These are phyloP conservation scores for Colletotrichum godetiae DNA, from an alignment of 2,329 filamentous ascomycete genomes.

Conservation along the genomic window DNA sequence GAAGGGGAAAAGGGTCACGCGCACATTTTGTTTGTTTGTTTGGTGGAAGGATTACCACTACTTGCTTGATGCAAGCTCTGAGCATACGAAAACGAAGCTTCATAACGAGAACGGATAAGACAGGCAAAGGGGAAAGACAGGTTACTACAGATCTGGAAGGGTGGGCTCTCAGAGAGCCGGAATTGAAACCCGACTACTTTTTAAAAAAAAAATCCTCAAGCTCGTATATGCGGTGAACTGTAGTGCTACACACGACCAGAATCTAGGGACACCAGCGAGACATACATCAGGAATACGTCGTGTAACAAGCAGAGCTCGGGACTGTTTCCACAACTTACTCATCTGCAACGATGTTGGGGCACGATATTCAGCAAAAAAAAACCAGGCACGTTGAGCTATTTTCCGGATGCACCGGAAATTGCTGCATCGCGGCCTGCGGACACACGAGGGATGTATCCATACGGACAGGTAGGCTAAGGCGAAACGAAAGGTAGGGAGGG, in stretches of 20 bases:
- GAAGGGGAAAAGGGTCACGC: background rate
- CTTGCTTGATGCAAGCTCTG: slow-evolving; percentile 1
- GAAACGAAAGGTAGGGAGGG: too few species aligned
- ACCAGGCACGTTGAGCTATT: background rate
- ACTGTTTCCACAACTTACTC: background rate
- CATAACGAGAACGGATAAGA: background rate
- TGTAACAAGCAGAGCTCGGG: background rate
- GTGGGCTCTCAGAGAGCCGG: background rate
- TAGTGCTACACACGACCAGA: background rate
- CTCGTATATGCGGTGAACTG: background rate
- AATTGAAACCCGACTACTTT: background rate
- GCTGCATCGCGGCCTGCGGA: background rate
- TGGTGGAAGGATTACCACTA: background rate
- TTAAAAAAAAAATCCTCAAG: background rate
- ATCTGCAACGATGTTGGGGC: background rate
- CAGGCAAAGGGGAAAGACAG: background rate
- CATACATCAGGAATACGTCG: background rate
- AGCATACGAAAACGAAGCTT: background rate
- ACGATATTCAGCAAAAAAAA: background rate
- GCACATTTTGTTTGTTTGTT: background rate
- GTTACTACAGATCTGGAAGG: background rate
- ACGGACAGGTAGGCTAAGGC: too few species aligned
- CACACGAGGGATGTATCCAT: background rate
- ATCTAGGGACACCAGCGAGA: background rate
- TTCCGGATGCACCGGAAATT: slow-evolving; percentile 3